Conservation (phyloP, 768 basidiomycete genomes). For the Calocybe gangraenosa region DNA sequence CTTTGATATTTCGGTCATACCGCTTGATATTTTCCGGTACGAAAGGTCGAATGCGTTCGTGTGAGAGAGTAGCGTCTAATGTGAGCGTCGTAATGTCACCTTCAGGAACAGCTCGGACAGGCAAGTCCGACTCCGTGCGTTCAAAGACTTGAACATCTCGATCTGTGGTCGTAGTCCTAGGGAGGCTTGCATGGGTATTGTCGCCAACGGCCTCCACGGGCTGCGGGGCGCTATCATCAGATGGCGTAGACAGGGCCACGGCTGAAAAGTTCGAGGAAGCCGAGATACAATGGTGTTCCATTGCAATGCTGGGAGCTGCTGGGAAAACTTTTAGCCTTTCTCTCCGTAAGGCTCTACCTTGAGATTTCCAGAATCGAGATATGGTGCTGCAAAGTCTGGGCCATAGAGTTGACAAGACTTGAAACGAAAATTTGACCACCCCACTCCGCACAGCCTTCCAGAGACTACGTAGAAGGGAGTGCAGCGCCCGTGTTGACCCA, state of each 20-base stretch:
- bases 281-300: too few relatives aligned
- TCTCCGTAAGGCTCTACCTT: not conserved
- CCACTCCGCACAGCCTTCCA: conserved; percentile 6
- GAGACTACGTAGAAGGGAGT: conserved; percentile 5
- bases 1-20: conserved; percentile 18
- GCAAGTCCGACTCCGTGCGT: conserved; percentile 5
- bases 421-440: conserved; percentile 3
- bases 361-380: not conserved
- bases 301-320: too few relatives aligned
- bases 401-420: conserved; percentile 3
- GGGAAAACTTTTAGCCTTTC: not conserved
- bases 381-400: not conserved
- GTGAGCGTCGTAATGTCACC: conserved; percentile 1
- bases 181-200: conserved; percentile 2
- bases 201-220: not conserved
- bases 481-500: not conserved
- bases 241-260: not conserved
- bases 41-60: conserved; percentile 15
- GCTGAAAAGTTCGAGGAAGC: not conserved
- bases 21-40: conserved; percentile 18
- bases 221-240: not conserved
- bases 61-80: conserved; percentile 3
- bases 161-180: not conserved
- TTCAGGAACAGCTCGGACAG: not conserved
- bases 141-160: not conserved